Evolutionary conservation across 371 early-diverging fungal species (phyloP).

Genomic region (Funneliformis caledonium): DNA sequence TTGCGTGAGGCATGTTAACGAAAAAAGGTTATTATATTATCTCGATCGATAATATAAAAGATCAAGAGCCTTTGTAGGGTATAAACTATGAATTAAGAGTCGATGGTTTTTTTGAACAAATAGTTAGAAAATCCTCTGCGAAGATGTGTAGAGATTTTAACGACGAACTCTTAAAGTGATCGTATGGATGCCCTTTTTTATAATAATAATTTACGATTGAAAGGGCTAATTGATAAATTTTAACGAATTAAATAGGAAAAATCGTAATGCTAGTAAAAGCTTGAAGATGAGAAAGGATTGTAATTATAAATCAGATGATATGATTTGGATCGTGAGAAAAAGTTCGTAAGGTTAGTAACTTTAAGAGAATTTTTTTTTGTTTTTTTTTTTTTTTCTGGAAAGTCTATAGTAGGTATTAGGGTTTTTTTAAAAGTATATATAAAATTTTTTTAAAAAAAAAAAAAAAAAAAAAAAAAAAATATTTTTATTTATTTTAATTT

Average conservation of each 20-base stretch:
- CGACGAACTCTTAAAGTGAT: background rate
- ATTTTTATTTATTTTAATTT: too few relatives aligned
- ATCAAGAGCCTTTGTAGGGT: background rate
- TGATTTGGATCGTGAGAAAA: conserved; percentile 7
- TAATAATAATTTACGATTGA: background rate
- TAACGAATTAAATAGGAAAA: background rate
- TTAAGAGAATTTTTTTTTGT: background rate
- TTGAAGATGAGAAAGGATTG: background rate
- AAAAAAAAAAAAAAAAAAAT: background rate
- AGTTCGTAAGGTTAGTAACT: background rate
- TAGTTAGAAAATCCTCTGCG: background rate
- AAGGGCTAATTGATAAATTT: background rate
- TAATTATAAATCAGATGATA: background rate
- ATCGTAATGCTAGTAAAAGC: background rate
- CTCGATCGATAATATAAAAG: conserved; percentile 12
- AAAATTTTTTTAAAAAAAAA: background rate
- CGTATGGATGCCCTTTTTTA: background rate
- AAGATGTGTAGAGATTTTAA: background rate
- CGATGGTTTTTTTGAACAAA: background rate
- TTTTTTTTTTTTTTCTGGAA: background rate
- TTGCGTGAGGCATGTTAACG: conserved; percentile 14
- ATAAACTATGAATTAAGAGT: background rate
- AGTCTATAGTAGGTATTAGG: background rate
- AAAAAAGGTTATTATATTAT: background rate
- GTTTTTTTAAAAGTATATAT: too few relatives aligned